Evolutionary conservation across 768 basidiomycete genomes (phyloP), one percentile per base, ranked within the genome.

Genomic region (Phaeolepiota aurea): DNA sequence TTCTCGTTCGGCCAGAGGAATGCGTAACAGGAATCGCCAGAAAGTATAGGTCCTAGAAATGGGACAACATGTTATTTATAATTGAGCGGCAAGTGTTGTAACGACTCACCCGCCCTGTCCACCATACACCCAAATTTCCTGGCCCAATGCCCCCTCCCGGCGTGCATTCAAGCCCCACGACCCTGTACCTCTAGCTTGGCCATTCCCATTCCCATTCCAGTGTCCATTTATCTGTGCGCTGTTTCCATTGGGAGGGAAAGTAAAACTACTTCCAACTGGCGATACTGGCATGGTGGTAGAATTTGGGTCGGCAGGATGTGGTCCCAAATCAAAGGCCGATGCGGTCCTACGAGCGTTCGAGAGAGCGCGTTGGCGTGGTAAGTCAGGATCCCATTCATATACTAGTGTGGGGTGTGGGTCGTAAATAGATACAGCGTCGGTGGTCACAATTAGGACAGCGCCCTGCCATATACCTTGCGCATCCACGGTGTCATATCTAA

Each of bases 11-110:
- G 71, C 69, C 2, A 97, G 59, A 0, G 89, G 90, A 41, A 99
- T 71, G 47, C 82, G 77, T 36, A 97, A 77, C 53, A 81, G 69
- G 64, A 97, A 97, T 40, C 94, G 74, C 87, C 91, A 98, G 66
- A 99, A 99, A 1, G 89, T 89, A 54, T 77, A 91, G 0, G 84
- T 82, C 3, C 91, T 93, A 16, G 14, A 9, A 9, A 14, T 10
- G 44, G 31, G 7, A 40, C 22, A 30, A 30, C 33, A 18, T 35
- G 25, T 7, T n/a, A 30, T 5, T 9, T 19, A 12, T 5, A 9
- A n/a, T n/a, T n/a, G n/a, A n/a, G n/a, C n/a, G n/a, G n/a, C n/a
- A n/a, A n/a, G n/a, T n/a, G n/a, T n/a, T n/a, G n/a, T n/a, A n/a
- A n/a, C n/a, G n/a, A 22, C 73, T 38, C 46, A 74, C 77, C 79